Conservation (phyloP, 306 rosid genomes). For the Inga laurina region DNA sequence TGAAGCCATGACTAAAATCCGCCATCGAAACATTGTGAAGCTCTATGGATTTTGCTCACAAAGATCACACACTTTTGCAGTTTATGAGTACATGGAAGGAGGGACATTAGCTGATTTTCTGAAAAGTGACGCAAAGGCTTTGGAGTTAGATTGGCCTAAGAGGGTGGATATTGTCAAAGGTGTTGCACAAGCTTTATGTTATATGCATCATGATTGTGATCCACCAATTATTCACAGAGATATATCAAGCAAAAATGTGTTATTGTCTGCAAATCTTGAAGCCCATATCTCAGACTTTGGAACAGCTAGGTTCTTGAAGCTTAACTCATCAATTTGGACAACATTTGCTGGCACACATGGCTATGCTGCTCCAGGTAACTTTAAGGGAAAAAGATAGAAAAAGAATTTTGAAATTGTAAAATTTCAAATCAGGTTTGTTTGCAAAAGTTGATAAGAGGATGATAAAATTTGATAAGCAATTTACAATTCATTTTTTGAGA, state of each 20-base stretch:
- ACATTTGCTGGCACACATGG: not conserved
- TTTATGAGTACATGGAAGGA: conserved; percentile 9
- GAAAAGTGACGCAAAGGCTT: not conserved
- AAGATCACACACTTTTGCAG: not conserved
- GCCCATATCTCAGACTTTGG: conserved; percentile 34
- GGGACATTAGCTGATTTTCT: not conserved
- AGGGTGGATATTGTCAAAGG: not conserved
- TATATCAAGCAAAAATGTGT: conserved; percentile 27
- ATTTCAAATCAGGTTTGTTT: too few relatives aligned
- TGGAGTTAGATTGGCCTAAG: not conserved
- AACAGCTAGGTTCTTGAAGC: conserved; percentile 23
- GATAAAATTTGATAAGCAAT: too few relatives aligned
- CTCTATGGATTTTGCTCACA: not conserved
- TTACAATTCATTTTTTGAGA: too few relatives aligned
- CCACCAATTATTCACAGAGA: not conserved
- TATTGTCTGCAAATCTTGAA: conserved; percentile 11
- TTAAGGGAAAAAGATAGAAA: too few relatives aligned
- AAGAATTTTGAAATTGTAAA: too few relatives aligned
- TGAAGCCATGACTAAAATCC: conserved; percentile 23
- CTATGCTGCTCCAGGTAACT: not conserved
- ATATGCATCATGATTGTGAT: conserved; percentile 6
- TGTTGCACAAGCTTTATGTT: not conserved
- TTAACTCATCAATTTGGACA: not conserved
- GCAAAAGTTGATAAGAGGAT: too few relatives aligned
- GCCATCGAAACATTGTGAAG: conserved; percentile 15